These are phyloP conservation scores for Craterostigma plantagineum DNA, from an alignment of 257 asterid species.

Conservation along the genomic window DNA sequence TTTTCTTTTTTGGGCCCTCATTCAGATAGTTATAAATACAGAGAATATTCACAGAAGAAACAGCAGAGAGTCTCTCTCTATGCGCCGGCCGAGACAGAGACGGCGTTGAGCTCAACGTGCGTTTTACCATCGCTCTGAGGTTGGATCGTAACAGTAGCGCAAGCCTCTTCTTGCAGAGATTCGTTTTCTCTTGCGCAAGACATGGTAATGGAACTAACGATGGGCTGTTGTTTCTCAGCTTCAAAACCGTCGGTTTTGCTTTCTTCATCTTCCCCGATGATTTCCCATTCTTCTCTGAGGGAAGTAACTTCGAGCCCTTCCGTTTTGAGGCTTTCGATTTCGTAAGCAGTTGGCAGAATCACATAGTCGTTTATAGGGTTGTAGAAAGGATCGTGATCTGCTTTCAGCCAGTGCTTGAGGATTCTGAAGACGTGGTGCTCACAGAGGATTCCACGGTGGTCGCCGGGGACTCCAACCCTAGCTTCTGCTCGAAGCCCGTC, in stretches of 20 bases:
- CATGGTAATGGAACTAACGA: conserved; percentile 37
- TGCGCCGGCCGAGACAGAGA: conserved; percentile 51
- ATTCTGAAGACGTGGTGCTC: conserved; percentile 76
- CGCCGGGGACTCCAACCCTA: conserved; percentile 86
- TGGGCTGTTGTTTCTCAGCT: conserved; percentile 10
- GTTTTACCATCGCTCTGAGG: conserved; percentile 34
- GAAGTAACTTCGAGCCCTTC: conserved; percentile 49
- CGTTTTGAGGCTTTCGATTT: conserved; percentile 37
- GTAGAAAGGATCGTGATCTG: conserved; percentile 90
- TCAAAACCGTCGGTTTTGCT: conserved; percentile 6
- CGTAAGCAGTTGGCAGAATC: conserved; percentile 64
- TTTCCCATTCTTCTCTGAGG: conserved; percentile 78
- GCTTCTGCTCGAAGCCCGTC: conserved; percentile 90
- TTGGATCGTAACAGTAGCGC: conserved; percentile 35
- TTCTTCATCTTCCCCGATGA: conserved; percentile 35
- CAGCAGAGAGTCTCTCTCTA: conserved; percentile 11
- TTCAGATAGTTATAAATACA: no score
- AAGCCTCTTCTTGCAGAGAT: conserved; percentile 78
- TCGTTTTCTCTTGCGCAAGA: no score
- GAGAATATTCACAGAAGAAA: no score
- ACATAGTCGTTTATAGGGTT: conserved; percentile 78
- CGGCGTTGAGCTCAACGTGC: conserved; percentile 55
- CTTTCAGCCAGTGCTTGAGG: conserved; percentile 85
- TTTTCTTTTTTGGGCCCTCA: no score
- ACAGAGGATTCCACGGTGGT: conserved; percentile 78